Conservation (phyloP, 164 flowering plant species). For the Platanus orientalis region DNA sequence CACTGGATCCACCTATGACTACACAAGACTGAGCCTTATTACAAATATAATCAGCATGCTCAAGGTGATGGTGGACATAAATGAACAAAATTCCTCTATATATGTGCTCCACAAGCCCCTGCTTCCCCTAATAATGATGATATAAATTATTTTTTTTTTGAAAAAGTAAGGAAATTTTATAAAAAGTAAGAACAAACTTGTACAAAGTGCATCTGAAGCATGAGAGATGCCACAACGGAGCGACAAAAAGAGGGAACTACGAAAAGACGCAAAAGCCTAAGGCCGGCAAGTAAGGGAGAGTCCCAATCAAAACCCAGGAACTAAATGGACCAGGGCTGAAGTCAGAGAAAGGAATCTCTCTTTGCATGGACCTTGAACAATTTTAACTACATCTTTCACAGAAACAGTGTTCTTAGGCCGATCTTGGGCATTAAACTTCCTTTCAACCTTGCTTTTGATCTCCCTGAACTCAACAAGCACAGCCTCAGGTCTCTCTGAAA, state of each 20-base stretch:
- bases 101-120: slow-evolving; percentile 95
- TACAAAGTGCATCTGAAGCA: no score
- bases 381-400: slow-evolving; percentile 78
- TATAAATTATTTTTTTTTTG: no score
- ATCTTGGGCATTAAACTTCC: slow-evolving; percentile 62
- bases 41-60: slow-evolving; percentile 97
- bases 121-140: slow-evolving; percentile 60
- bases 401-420: slow-evolving; percentile 57
- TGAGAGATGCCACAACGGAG: no score
- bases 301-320: no score
- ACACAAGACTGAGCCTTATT: slow-evolving; percentile 73
- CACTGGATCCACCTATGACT: slow-evolving; percentile 79
- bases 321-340: no score
- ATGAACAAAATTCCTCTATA: slow-evolving; percentile 77
- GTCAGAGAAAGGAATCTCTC: no score
- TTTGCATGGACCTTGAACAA: slow-evolving; percentile 82
- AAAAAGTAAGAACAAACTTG: no score
- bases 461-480: slow-evolving; percentile 82
- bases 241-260: no score
- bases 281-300: no score
- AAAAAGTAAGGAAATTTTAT: no score
- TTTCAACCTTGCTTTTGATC: slow-evolving; percentile 80
- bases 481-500: slow-evolving; percentile 90
- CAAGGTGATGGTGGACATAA: slow-evolving; percentile 89
- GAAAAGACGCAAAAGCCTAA: no score